phyloP scores from a whole-genome alignment of 1,284 basidiomycete genomes.

The Puccinia novopanici region DNA sequence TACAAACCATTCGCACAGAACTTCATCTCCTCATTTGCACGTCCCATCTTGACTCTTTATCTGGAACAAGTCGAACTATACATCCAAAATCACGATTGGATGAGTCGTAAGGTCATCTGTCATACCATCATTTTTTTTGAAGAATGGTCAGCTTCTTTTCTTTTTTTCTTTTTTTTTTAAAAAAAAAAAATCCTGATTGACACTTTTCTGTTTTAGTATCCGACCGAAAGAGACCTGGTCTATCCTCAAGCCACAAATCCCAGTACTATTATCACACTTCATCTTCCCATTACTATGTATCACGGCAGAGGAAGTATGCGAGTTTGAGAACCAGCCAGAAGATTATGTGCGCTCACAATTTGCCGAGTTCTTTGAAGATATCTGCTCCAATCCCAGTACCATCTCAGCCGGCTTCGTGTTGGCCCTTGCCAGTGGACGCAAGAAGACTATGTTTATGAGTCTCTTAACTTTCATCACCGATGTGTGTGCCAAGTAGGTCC shows the following conservation, averaged over 20 bases:
- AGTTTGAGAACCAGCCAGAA: conserved; percentile 75
- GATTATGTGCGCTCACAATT: conserved; percentile 72
- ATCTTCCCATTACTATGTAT: conserved; percentile 83
- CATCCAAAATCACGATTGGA: conserved; percentile 43
- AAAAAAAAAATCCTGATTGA: neutral
- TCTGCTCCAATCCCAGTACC: conserved; percentile 70
- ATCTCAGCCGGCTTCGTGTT: conserved; percentile 77
- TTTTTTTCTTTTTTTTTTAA: too few species aligned
- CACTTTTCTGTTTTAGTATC: conserved; percentile 63
- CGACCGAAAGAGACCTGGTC: conserved; percentile 85
- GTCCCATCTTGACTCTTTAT: conserved; percentile 78
- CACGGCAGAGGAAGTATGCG: conserved; percentile 67
- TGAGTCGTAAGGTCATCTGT: conserved; percentile 66
- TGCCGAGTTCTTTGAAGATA: conserved; percentile 76
- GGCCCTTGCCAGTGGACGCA: conserved; percentile 72
- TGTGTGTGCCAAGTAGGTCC: conserved; percentile 68
- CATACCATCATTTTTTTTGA: conserved; percentile 70
- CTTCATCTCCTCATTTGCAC: conserved; percentile 75
- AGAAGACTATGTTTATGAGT: conserved; percentile 74
- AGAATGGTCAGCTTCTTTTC: conserved; percentile 68
- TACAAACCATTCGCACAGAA: conserved; percentile 74
- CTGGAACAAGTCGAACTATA: conserved; percentile 67
- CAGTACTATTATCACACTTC: conserved; percentile 72
- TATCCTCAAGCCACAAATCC: conserved; percentile 76
- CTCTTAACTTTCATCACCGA: conserved; percentile 75